Conservation (phyloP, 345 rosid genomes). For the Noccaea caerulescens region DNA sequence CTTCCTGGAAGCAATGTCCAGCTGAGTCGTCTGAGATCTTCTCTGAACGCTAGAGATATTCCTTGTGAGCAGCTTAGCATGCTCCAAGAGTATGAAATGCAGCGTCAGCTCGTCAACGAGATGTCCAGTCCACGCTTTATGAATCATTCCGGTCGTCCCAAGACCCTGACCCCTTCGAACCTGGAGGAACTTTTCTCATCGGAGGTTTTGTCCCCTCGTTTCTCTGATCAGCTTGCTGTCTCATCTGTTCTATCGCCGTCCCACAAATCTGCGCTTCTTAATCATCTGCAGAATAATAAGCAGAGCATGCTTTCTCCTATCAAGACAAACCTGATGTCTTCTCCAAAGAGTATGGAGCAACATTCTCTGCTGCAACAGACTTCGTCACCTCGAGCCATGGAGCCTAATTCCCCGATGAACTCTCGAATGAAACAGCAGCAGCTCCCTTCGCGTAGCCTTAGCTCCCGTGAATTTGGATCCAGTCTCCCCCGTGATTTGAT, state of each 20-base stretch:
- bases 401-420: constrained; percentile 75
- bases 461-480: constrained; percentile 71
- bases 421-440: constrained; percentile 58
- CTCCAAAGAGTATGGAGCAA: constrained; percentile 69
- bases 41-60: constrained; percentile 78
- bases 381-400: constrained; percentile 76
- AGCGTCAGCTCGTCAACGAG: constrained; percentile 58
- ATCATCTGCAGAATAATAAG: constrained; percentile 73
- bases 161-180: constrained; percentile 70
- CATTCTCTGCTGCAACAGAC: constrained; percentile 53
- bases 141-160: constrained; percentile 66
- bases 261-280: constrained; percentile 62
- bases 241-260: constrained; percentile 67
- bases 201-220: constrained; percentile 67
- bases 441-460: constrained; percentile 62
- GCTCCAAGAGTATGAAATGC: constrained; percentile 76
- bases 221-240: constrained; percentile 57
- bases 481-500: constrained; percentile 43
- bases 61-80: constrained; percentile 59
- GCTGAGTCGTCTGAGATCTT: constrained; percentile 88
- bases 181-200: constrained; percentile 66
- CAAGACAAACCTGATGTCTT: constrained; percentile 56
- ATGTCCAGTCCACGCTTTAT: constrained; percentile 58
- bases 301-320: constrained; percentile 79
- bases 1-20: constrained; percentile 82